These are phyloP conservation scores for Microbotryum lychnidis-dioicae DNA, from an alignment of 1,284 basidiomycete genomes.

Conservation along the genomic window DNA sequence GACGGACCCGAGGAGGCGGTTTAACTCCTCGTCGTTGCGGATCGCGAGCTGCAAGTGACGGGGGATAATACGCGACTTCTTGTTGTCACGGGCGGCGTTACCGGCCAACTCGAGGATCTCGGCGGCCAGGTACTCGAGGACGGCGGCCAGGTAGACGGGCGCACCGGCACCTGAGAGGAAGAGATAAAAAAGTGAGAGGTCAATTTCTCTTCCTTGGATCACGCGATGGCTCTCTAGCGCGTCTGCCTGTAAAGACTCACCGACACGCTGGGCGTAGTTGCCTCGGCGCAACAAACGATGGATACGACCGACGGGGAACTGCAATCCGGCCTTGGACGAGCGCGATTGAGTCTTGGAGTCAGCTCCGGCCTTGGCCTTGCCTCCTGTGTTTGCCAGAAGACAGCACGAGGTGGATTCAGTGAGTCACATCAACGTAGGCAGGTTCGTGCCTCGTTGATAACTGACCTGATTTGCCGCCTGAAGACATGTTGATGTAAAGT, in stretches of 20 bases:
- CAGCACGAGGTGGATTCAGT: too few relatives aligned
- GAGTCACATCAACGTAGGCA: too few relatives aligned
- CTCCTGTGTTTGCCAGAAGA: slow-evolving; percentile 32
- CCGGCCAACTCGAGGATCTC: slow-evolving; percentile 83
- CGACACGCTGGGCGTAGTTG: slow-evolving; percentile 55
- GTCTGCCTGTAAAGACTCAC: slow-evolving; percentile 34
- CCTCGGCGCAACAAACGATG: slow-evolving; percentile 57
- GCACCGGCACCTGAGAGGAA: slow-evolving; percentile 32
- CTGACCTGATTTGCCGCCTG: slow-evolving; percentile 46
- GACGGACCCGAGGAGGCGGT: slow-evolving; percentile 70
- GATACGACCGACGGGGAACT: slow-evolving; percentile 78
- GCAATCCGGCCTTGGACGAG: slow-evolving; percentile 73
- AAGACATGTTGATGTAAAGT: slow-evolving; percentile 50
- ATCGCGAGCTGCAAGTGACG: slow-evolving; percentile 84
- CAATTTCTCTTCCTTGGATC: too few relatives aligned
- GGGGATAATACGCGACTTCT: slow-evolving; percentile 83
- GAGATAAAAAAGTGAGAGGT: neutral
- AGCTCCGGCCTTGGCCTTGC: slow-evolving; percentile 58
- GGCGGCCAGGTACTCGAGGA: slow-evolving; percentile 73
- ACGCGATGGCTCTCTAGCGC: too few relatives aligned
- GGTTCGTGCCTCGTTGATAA: too few relatives aligned
- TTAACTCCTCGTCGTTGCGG: slow-evolving; percentile 45
- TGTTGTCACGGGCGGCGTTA: slow-evolving; percentile 63
- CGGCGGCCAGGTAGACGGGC: slow-evolving; percentile 74
- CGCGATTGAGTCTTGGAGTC: slow-evolving; percentile 44